These are phyloP conservation scores for Baudoinia panamericana DNA, from an alignment of 495 filamentous ascomycete species.

Conservation along the genomic window DNA sequence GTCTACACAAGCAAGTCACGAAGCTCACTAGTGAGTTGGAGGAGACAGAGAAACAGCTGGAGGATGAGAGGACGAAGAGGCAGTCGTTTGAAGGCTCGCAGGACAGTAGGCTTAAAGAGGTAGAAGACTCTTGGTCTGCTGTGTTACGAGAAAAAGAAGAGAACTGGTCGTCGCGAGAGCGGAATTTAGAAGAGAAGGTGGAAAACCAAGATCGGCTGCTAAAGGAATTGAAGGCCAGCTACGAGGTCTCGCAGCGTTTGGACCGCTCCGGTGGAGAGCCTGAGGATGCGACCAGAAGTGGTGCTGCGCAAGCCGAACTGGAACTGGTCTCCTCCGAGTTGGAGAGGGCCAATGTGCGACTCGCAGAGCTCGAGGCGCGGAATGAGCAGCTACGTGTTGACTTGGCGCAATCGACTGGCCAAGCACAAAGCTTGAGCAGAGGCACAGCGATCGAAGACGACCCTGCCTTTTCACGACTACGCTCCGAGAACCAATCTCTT, in stretches of 20 bases:
- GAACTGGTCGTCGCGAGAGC: conserved; percentile 94
- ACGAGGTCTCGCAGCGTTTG: conserved; percentile 87
- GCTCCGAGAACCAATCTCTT: conserved; percentile 83
- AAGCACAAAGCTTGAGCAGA: conserved; percentile 45
- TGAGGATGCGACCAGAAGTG: conserved; percentile 34
- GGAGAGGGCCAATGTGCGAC: conserved; percentile 71
- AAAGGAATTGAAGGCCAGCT: conserved; percentile 91
- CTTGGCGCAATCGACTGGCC: conserved; percentile 74
- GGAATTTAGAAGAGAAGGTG: conserved; percentile 77
- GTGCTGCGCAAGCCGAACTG: conserved; percentile 75
- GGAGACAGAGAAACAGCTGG: conserved; percentile 60
- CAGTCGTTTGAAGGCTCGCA: conserved; percentile 63
- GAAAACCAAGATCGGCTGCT: conserved; percentile 86
- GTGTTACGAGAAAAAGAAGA: conserved; percentile 90
- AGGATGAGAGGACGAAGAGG: conserved; percentile 57
- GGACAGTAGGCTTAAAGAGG: conserved; percentile 66
- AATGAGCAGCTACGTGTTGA: conserved; percentile 90
- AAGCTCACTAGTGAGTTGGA: conserved; percentile 88
- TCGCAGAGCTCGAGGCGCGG: conserved; percentile 83
- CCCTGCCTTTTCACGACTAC: conserved; percentile 66
- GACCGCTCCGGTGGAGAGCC: conserved; percentile 56
- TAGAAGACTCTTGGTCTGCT: conserved; percentile 79
- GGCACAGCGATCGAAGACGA: conserved; percentile 56
- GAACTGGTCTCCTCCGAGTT: conserved; percentile 86
- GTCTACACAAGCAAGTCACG: conserved; percentile 63